Evolutionary conservation across 1,139 yeast genomes (phyloP), one percentile per base, ranked within the genome.

Genomic region (Pichia sp.): DNA sequence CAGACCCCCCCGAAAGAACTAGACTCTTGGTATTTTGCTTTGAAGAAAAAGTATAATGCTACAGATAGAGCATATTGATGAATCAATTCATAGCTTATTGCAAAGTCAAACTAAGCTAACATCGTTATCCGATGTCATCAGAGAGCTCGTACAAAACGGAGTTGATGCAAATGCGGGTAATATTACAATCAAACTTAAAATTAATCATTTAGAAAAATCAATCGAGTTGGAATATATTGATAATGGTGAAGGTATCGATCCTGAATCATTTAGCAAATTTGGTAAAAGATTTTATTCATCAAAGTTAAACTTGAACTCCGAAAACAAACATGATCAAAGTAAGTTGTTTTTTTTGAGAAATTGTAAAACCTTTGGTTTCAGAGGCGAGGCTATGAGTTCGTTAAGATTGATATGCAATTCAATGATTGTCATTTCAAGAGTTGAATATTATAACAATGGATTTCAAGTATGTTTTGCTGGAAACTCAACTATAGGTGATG

Each of bases 121-220:
- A 3, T 13, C 39, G 4, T 36, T 53, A 9, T 27, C 35, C 7
- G 64, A 55, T 54, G 90, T 88, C 0, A 66, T 86, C 18, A 75
- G 81, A 55, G 96, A 87, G 61, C 68, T 92, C 61, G 62, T 89
- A 44, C 90, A 86, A 61, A 90, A 90, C 67, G 74, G 90, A 29
- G 67, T 89, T 1, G 97, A 90, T 63, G 90, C 96, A 0, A 73
- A 75, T 0, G 77, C 94, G 13, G 68, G 79, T 1, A 55, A 67
- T 8, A 73, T 92, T 15, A 79, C 73, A 36, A 72, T 90, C 2
- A 61, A 74, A 12, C 73, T 83, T 9, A 79, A 79, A 56, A 35
- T 52, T 80, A 81, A 39, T 77, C 80, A 1, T 62, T 1, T 64
- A 71, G 44, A 39, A 32, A 30, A 85, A 81, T 18, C 26, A 6